A percentile compares a stretch with the other conserved stretches of the same genome.
Evolutionary conservation across 768 basidiomycete species (phyloP).

Genomic region (Boletus huronensis): DNA sequence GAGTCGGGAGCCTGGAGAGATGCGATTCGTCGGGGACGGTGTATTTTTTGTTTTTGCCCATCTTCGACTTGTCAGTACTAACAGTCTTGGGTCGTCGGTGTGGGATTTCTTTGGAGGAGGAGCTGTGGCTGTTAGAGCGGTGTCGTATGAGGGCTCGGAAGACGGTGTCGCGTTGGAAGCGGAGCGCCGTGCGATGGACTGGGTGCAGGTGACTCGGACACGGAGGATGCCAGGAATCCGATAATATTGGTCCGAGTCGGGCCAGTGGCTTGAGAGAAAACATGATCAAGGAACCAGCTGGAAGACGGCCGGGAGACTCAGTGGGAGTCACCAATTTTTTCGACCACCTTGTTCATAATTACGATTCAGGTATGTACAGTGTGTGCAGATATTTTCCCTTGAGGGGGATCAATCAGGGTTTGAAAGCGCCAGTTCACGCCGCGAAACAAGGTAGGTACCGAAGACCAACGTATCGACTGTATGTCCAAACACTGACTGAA

Average conservation of each 20-base stretch:
- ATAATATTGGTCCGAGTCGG: background rate
- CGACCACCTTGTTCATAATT: too few relatives aligned
- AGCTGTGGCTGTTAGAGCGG: constrained; percentile 36
- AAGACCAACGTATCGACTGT: too few relatives aligned
- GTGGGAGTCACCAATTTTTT: too few relatives aligned
- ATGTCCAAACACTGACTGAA: too few relatives aligned
- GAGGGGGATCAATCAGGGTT: too few relatives aligned
- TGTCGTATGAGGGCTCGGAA: constrained; percentile 18
- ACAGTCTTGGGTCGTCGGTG: background rate
- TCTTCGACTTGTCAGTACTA: constrained; percentile 22
- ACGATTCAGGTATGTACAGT: too few relatives aligned
- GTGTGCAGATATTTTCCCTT: too few relatives aligned
- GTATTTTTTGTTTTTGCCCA: constrained; percentile 39
- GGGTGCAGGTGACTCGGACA: background rate
- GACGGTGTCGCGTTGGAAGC: background rate
- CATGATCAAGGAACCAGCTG: background rate
- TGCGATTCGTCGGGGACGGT: constrained; percentile 31
- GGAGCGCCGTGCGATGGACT: background rate
- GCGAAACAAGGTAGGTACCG: too few relatives aligned
- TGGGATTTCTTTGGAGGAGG: constrained; percentile 33
- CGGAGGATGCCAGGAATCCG: background rate
- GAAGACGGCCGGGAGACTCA: too few relatives aligned
- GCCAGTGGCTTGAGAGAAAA: background rate
- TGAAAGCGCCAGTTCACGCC: too few relatives aligned
- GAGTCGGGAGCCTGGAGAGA: constrained; percentile 33